Evolutionary conservation across 2,329 filamentous ascomycete species (phyloP), one percentile per base, ranked within the genome.

Genomic region (Xylaria hypoxylon): DNA sequence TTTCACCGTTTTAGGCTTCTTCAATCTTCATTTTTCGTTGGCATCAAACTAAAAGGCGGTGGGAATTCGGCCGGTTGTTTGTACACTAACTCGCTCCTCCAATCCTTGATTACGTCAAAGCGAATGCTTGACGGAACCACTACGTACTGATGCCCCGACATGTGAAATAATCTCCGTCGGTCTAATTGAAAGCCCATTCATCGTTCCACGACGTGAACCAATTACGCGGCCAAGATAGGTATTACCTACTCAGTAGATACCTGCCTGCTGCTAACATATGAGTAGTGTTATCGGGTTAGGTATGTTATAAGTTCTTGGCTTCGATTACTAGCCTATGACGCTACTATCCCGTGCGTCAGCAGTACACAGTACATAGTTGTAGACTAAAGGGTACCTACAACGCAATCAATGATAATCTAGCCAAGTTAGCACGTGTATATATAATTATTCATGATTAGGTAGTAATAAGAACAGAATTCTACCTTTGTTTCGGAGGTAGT

Each of bases 111-210:
- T 56, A 4, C 13, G 11, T 22, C 47, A 28, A 19, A 58, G 19
- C 26, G 47, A 52, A 51, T 22, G 13, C 8, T 22, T 5, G 28
- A n/a, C 35, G 40, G 28, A 26, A 22, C 40, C n/a, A n/a, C n/a
- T n/a, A n/a, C n/a, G n/a, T 59, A 47, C 31, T n/a, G 15, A 17
- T 53, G 53, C 40, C 47, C 26, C 26, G 48, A 33, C 26, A 3
- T 19, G n/a, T 5, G 38, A 40, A 56, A 48, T 13, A 44, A 33
- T 47, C 35, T 56, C 56, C 62, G 62, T 52, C 62, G 62, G 62
- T 19, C 38, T 52, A 65, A 65, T 61, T 65, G 50, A 60, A 51
- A 42, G 26, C 51, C 50, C 56, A 51, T 64, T 35, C 13, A 5
- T 44, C 61, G 48, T 65, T 35, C 62, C 48, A 28, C 48, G 24